phyloP scores from a whole-genome alignment of 352 stramenopile species.

The Albugo laibachii region DNA sequence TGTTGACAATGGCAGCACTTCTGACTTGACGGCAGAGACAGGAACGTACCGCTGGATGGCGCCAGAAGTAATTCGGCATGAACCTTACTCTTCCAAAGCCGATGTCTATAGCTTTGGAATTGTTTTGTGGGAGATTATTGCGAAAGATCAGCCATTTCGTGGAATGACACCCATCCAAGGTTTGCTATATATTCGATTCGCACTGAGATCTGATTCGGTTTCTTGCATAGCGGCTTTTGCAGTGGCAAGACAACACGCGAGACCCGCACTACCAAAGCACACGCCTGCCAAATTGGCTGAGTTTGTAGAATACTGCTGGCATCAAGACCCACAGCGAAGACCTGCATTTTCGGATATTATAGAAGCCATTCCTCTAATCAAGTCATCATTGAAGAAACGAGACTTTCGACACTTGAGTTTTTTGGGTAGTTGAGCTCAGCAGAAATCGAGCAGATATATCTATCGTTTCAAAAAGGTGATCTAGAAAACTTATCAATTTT shows the following conservation, averaged over 20 bases:
- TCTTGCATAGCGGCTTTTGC: constrained; percentile 41
- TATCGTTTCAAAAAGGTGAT: no score
- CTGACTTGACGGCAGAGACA: constrained; percentile 70
- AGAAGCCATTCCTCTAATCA: constrained; percentile 58
- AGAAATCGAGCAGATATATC: no score
- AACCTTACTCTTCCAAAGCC: constrained; percentile 87
- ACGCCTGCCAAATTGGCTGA: constrained; percentile 64
- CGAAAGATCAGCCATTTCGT: constrained; percentile 69
- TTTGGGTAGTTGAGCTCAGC: not conserved
- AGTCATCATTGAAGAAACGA: constrained; percentile 62
- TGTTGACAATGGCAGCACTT: constrained; percentile 44
- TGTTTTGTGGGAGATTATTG: constrained; percentile 71
- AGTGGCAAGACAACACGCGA: constrained; percentile 65
- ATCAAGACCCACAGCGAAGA: constrained; percentile 49
- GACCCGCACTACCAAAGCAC: constrained; percentile 64
- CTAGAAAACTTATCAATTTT: no score
- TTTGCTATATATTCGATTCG: constrained; percentile 1
- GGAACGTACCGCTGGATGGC: constrained; percentile 91
- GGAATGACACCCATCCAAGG: constrained; percentile 70
- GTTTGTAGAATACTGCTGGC: constrained; percentile 70
- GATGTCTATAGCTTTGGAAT: constrained; percentile 91
- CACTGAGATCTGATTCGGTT: constrained; percentile 3
- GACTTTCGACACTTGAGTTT: constrained; percentile 77
- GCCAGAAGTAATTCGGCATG: constrained; percentile 84
- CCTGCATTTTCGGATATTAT: constrained; percentile 59